Evolutionary conservation across 768 basidiomycete genomes (phyloP).

Genomic region (Auricularia cornea): DNA sequence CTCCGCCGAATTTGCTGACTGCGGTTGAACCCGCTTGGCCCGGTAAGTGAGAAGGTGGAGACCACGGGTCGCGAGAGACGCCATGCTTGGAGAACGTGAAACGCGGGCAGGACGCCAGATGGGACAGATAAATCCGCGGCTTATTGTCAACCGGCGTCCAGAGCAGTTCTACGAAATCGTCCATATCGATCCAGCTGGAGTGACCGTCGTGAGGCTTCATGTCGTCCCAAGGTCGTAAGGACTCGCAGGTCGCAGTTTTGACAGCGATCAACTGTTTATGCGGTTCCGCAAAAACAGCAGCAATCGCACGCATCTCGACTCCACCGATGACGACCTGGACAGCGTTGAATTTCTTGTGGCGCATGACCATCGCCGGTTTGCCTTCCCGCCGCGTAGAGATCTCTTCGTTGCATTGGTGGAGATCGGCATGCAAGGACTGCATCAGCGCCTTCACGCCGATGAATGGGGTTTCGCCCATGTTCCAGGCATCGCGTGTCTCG

Average conservation of each 20-base stretch:
- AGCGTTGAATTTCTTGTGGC: conserved; percentile 80
- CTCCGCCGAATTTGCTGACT: conserved; percentile 74
- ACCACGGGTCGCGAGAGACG: conserved; percentile 15
- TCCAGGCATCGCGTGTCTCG: conserved; percentile 72
- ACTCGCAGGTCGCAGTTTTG: conserved; percentile 13
- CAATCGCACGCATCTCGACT: conserved; percentile 65
- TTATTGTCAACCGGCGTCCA: conserved; percentile 43
- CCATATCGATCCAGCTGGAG: conserved; percentile 65
- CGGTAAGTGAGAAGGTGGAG: neutral
- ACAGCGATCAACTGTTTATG: conserved; percentile 52
- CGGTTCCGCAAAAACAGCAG: conserved; percentile 70
- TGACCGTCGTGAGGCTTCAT: conserved; percentile 19
- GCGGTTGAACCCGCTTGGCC: conserved; percentile 10
- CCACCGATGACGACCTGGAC: conserved; percentile 76
- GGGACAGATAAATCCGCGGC: conserved; percentile 61
- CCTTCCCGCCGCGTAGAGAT: conserved; percentile 33
- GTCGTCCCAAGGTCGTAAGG: neutral
- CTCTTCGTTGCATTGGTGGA: conserved; percentile 90
- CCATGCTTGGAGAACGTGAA: conserved; percentile 69
- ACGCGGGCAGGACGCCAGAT: conserved; percentile 68
- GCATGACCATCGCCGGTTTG: conserved; percentile 35
- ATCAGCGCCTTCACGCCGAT: conserved; percentile 83
- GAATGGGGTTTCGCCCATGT: conserved; percentile 64
- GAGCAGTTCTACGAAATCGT: conserved; percentile 78
- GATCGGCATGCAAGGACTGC: conserved; percentile 74